Conservation (phyloP, 108 stramenopile genomes). For the Conticribra weissflogii region DNA sequence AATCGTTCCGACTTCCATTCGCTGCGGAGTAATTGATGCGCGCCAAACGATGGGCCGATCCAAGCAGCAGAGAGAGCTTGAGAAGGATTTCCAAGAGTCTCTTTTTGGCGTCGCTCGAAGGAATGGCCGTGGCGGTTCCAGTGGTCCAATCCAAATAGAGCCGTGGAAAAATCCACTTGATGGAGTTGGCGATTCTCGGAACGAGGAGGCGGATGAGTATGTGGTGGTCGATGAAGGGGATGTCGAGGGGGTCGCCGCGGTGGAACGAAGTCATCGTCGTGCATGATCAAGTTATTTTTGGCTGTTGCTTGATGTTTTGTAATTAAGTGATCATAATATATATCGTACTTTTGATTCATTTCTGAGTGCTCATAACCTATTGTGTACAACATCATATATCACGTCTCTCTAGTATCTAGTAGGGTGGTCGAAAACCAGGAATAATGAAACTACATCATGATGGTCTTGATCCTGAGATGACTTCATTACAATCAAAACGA, state of each 20-base stretch:
- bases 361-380: too few relatives aligned
- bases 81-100: constrained; percentile 32
- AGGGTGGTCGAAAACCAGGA: too few relatives aligned
- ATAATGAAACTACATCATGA: too few relatives aligned
- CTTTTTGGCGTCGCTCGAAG: constrained; percentile 3
- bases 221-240: constrained; percentile 50
- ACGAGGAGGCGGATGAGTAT: constrained; percentile 32
- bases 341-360: too few relatives aligned
- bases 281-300: too few relatives aligned
- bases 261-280: constrained; percentile 9
- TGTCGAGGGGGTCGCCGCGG: constrained; percentile 50
- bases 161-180: constrained; percentile 34
- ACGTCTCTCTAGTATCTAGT: too few relatives aligned
- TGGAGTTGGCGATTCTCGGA: constrained; percentile 40
- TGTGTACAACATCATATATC: too few relatives aligned
- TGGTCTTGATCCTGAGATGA: too few relatives aligned
- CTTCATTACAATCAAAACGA: too few relatives aligned
- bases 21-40: background rate
- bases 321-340: too few relatives aligned
- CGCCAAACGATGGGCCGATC: constrained; percentile 29
- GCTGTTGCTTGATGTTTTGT: too few relatives aligned
- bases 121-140: background rate
- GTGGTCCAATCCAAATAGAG: constrained; percentile 48
- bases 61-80: constrained; percentile 32
- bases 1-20: too few relatives aligned